Evolutionary conservation across 768 basidiomycete genomes (phyloP).

Genomic region (Boletus tomentosulus): DNA sequence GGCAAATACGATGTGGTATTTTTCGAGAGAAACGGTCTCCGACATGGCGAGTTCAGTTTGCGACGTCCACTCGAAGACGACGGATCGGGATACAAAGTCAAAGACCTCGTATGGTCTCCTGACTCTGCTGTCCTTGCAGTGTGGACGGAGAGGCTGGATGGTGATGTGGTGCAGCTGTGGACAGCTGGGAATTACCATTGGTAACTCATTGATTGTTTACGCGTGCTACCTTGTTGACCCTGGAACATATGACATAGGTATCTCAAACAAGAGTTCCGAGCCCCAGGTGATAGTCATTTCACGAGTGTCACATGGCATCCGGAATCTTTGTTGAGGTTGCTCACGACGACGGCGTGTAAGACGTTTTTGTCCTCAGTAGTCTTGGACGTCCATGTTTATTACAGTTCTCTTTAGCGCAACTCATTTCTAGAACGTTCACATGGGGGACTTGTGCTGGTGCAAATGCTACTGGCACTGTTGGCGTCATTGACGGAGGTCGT

Average conservation of each 20-base stretch:
- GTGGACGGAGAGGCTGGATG: constrained; percentile 69
- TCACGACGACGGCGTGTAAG: constrained; percentile 66
- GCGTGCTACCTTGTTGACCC: constrained; percentile 5
- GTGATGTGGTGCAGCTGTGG: constrained; percentile 91
- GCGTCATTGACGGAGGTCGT: constrained; percentile 86
- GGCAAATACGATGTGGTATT: constrained; percentile 85
- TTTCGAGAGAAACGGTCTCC: constrained; percentile 91
- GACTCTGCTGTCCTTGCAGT: constrained; percentile 83
- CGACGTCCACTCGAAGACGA: constrained; percentile 33
- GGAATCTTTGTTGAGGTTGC: constrained; percentile 62
- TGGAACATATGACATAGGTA: constrained; percentile 51
- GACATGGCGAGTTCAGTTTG: constrained; percentile 85
- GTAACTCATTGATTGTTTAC: constrained; percentile 33
- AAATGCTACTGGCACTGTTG: constrained; percentile 77
- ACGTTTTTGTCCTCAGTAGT: neutral
- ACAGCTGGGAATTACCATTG: constrained; percentile 94
- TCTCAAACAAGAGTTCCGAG: constrained; percentile 82
- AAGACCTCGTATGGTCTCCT: constrained; percentile 79
- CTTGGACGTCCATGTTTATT: neutral
- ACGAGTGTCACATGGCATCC: constrained; percentile 85
- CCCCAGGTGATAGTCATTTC: constrained; percentile 53
- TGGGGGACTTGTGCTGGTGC: constrained; percentile 84
- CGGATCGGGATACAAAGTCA: constrained; percentile 67
- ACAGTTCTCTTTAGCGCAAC: constrained; percentile 34
- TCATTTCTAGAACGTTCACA: constrained; percentile 58